Evolutionary conservation across 495 filamentous ascomycete genomes (phyloP).

Genomic region (Penicillium cinerascens): DNA sequence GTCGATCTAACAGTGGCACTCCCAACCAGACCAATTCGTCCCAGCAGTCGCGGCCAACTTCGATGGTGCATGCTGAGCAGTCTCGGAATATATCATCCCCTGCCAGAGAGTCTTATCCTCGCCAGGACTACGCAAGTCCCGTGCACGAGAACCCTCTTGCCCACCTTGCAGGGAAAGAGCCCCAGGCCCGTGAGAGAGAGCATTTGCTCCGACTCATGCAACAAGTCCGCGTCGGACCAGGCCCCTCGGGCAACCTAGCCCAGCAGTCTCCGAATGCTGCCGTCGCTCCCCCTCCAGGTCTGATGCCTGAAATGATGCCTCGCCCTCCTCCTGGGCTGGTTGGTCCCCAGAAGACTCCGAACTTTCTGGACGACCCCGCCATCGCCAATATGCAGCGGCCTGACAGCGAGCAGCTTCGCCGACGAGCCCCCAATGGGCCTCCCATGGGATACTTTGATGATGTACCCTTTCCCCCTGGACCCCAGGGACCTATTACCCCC

Average conservation of each 20-base stretch:
- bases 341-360: constrained; percentile 32
- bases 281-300: constrained; percentile 33
- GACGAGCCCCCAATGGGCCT: constrained; percentile 37
- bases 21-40: constrained; percentile 31
- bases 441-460: constrained; percentile 48
- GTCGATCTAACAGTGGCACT: constrained; percentile 38
- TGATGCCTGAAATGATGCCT: constrained; percentile 45
- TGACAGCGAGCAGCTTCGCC: constrained; percentile 41
- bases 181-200: constrained; percentile 44
- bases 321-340: constrained; percentile 44
- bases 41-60: constrained; percentile 29
- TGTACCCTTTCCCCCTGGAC: constrained; percentile 35
- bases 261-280: constrained; percentile 35
- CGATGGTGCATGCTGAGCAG: constrained; percentile 33
- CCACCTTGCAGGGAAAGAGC: constrained; percentile 27
- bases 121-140: constrained; percentile 29
- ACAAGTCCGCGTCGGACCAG: constrained; percentile 39
- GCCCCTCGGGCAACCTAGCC: constrained; percentile 21
- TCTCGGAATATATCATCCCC: constrained; percentile 37
- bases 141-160: constrained; percentile 29
- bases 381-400: constrained; percentile 48
- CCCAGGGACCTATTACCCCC: constrained; percentile 36
- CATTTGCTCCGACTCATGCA: constrained; percentile 53
- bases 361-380: constrained; percentile 45
- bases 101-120: constrained; percentile 29